Percentiles rank a stretch among this genome's conserved stretches.
Conservation (phyloP, 1,139 yeast genomes). For the Arxiozyma bovina region DNA sequence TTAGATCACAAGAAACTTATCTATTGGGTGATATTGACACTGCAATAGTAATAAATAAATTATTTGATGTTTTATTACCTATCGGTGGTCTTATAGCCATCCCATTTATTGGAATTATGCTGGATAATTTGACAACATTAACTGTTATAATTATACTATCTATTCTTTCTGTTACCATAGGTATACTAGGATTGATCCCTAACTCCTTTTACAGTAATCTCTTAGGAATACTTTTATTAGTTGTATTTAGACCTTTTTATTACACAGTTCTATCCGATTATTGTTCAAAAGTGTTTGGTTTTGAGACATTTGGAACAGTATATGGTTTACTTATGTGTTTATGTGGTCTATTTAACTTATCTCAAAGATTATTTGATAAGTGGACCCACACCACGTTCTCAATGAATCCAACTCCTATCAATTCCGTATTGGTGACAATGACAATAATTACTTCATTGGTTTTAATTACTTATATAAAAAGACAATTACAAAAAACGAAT, state of each 20-base stretch:
- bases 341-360: slow-evolving; percentile 67
- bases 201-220: slow-evolving; percentile 46
- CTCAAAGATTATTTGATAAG: slow-evolving; percentile 61
- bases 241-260: slow-evolving; percentile 83
- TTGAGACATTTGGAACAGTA: slow-evolving; percentile 83
- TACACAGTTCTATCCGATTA: slow-evolving; percentile 89
- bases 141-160: slow-evolving; percentile 48
- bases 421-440: slow-evolving; percentile 40
- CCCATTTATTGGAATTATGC: slow-evolving; percentile 74
- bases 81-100: slow-evolving; percentile 78
- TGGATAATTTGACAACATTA: slow-evolving; percentile 66
- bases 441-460: slow-evolving; percentile 11
- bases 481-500: background rate
- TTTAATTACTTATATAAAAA: slow-evolving; percentile 3
- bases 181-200: slow-evolving; percentile 56
- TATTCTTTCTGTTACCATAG: slow-evolving; percentile 49
- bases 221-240: slow-evolving; percentile 59
- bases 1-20: slow-evolving; percentile 67
- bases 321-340: slow-evolving; percentile 79
- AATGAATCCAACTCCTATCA: slow-evolving; percentile 75
- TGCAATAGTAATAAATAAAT: slow-evolving; percentile 56
- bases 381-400: slow-evolving; percentile 57
- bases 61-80: slow-evolving; percentile 80
- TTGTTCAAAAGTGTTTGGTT: slow-evolving; percentile 89
- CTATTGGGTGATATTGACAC: slow-evolving; percentile 46